phyloP scores from a whole-genome alignment of 208 protist genomes.

The Herpetomonas samuelpessoai region DNA sequence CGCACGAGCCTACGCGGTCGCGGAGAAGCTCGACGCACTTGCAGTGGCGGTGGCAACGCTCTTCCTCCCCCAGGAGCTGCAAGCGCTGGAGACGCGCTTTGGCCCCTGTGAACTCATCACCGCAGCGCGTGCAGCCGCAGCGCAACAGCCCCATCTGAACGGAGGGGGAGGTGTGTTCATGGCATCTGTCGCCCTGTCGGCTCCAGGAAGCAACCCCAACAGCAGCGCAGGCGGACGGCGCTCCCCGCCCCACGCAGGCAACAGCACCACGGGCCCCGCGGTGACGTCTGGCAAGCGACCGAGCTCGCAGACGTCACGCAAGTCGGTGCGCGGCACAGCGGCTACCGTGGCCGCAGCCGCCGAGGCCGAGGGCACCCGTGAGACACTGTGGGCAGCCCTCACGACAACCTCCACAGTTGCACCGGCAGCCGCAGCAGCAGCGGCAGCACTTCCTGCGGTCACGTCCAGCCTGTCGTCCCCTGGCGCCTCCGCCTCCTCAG shows the following conservation, averaged over 20 bases:
- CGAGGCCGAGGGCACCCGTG: slow-evolving; percentile 4
- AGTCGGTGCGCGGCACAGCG: slow-evolving; percentile 2
- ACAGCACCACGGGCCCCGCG: too few species aligned
- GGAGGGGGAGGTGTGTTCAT: not conserved
- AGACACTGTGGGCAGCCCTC: too few species aligned
- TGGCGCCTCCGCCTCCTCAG: not conserved
- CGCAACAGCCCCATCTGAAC: not conserved
- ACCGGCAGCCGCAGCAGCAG: slow-evolving; percentile 1
- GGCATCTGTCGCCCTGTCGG: too few species aligned
- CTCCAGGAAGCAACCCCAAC: too few species aligned
- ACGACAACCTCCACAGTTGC: not conserved
- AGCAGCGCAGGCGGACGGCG: not conserved
- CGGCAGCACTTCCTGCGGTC: not conserved
- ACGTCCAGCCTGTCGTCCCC: too few species aligned
- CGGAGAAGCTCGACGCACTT: slow-evolving; percentile 9
- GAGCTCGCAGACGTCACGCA: not conserved
- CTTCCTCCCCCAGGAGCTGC: slow-evolving; percentile 44
- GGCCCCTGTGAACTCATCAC: slow-evolving; percentile 29
- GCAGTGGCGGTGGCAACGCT: slow-evolving; percentile 21
- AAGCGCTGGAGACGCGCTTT: slow-evolving; percentile 50
- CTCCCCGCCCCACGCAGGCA: too few species aligned
- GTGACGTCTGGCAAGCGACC: not conserved
- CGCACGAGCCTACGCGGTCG: slow-evolving; percentile 7
- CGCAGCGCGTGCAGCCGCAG: not conserved
- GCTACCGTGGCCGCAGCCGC: not conserved